Conservation (phyloP, 768 basidiomycete species). For the Lentinula detonsa region DNA sequence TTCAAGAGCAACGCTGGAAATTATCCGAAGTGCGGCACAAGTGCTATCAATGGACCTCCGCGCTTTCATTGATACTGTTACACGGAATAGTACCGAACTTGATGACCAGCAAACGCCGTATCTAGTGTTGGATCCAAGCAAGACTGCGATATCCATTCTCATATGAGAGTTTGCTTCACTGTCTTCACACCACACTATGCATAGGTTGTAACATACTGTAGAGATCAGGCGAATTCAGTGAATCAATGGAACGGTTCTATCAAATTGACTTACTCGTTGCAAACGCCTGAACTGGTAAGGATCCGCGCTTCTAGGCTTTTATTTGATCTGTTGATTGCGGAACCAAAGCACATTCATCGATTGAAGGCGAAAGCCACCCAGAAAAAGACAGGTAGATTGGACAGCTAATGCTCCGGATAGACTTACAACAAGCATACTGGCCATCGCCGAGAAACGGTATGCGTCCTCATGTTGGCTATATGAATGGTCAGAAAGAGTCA, state of each 20-base stretch:
- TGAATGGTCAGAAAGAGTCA: not conserved
- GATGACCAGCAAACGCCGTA: constrained; percentile 25
- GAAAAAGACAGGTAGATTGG: not conserved
- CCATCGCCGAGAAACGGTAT: no score
- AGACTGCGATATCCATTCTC: constrained; percentile 21
- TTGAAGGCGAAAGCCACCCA: no score
- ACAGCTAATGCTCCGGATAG: not conserved
- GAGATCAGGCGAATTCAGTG: not conserved
- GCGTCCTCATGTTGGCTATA: not conserved
- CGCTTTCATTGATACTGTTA: constrained; percentile 11
- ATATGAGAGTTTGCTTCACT: constrained; percentile 10
- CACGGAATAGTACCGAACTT: constrained; percentile 15
- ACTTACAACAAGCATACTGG: no score
- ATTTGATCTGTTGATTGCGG: no score
- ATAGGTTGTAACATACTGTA: no score
- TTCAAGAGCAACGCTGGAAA: not conserved
- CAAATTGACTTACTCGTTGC: no score
- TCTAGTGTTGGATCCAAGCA: constrained; percentile 19
- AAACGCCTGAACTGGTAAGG: not conserved
- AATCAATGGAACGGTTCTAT: no score
- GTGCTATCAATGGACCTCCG: constrained; percentile 16
- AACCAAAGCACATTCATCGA: no score
- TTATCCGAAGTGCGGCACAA: constrained; percentile 17
- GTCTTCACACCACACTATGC: no score
- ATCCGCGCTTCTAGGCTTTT: no score